A percentile compares a stretch with the other conserved stretches of the same genome.
Evolutionary conservation across 2,329 filamentous ascomycete species (phyloP).

Genomic region (Elsinoe fawcettii): DNA sequence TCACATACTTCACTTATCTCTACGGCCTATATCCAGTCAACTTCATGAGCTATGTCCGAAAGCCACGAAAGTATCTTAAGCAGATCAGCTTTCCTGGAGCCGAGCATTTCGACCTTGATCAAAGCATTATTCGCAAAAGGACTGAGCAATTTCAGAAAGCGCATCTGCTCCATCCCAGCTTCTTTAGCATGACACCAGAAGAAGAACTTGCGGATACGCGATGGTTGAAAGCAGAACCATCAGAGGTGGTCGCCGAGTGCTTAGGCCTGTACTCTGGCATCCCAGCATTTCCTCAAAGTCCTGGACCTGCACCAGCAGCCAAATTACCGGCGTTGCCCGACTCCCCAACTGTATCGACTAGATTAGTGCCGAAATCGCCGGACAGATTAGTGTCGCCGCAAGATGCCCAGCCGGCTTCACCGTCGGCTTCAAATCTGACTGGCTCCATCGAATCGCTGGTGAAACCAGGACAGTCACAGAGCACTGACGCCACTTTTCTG

Average conservation of each 20-base stretch:
- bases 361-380: background rate
- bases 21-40: conserved; percentile 81
- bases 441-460: conserved; percentile 8
- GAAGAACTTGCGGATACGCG: conserved; percentile 71
- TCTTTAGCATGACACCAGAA: conserved; percentile 70
- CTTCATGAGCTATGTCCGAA: conserved; percentile 78
- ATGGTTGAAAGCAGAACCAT: conserved; percentile 71
- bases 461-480: background rate
- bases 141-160: conserved; percentile 66
- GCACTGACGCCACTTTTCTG: conserved; percentile 46
- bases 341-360: conserved; percentile 27
- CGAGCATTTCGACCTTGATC: conserved; percentile 70
- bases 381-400: conserved; percentile 5
- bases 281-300: conserved; percentile 36
- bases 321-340: conserved; percentile 40
- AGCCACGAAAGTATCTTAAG: conserved; percentile 69
- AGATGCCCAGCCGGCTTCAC: background rate
- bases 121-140: conserved; percentile 65
- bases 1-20: conserved; percentile 71
- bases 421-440: conserved; percentile 11
- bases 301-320: conserved; percentile 40
- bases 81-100: conserved; percentile 62
- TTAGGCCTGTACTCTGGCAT: conserved; percentile 56
- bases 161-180: conserved; percentile 75
- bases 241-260: conserved; percentile 73